Conservation (phyloP, 164 flowering plant genomes). For the Cinnamomum micranthum region DNA sequence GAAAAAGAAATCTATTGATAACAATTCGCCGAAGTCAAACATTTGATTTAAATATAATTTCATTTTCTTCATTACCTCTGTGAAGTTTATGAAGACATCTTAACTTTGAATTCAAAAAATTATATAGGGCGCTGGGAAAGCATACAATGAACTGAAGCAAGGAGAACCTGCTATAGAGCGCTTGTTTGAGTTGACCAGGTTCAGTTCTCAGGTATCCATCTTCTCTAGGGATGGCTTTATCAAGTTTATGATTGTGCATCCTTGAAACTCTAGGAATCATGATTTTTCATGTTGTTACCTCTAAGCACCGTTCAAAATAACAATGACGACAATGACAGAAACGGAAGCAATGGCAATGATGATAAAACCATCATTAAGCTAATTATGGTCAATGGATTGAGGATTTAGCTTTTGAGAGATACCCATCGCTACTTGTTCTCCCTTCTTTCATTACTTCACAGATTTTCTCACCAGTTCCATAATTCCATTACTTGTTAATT, state of each 20-base stretch:
- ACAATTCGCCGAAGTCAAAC: neutral
- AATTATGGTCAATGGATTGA: too few species aligned
- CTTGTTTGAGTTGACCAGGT: conserved; percentile 65
- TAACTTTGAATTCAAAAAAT: conserved; percentile 36
- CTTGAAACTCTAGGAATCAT: neutral
- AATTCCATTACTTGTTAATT: too few species aligned
- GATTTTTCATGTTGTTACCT: neutral
- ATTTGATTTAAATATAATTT: neutral
- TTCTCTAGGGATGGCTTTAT: neutral
- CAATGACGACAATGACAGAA: neutral
- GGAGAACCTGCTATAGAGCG: conserved; percentile 96
- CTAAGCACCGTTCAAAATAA: neutral
- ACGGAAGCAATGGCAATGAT: too few species aligned
- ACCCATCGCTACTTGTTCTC: too few species aligned
- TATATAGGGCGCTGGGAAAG: conserved; percentile 86
- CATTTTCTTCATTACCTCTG: neutral
- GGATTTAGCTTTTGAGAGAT: too few species aligned
- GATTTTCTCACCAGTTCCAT: too few species aligned
- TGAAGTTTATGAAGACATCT: conserved; percentile 24
- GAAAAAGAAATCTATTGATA: neutral
- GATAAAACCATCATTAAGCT: neutral
- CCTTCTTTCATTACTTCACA: too few species aligned
- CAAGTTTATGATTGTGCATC: neutral
- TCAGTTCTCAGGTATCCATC: conserved; percentile 53
- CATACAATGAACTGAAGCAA: conserved; percentile 92